These are phyloP conservation scores for Carex littledalei DNA, from an alignment of 176 grass and related monocot genomes.

Conservation along the genomic window DNA sequence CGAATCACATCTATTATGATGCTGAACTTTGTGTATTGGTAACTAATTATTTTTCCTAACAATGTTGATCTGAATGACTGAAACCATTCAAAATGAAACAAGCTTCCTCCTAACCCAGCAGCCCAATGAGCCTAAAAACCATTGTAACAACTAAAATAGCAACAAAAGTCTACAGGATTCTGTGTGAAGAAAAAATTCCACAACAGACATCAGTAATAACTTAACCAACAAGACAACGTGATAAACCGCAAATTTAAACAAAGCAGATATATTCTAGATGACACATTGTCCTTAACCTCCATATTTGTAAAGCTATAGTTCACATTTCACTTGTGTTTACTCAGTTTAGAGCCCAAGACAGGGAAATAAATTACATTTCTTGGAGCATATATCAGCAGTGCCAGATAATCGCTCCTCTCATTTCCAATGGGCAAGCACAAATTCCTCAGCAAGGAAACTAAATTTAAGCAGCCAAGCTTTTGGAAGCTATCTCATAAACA, in stretches of 20 bases:
- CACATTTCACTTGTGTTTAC: neutral
- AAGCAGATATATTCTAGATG: neutral
- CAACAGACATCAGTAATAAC: neutral
- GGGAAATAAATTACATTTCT: neutral
- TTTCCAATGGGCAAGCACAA: neutral
- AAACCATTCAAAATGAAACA: neutral
- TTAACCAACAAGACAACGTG: neutral
- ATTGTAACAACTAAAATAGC: neutral
- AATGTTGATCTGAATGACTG: neutral
- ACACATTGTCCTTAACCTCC: neutral
- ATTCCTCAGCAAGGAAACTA: neutral
- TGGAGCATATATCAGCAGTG: neutral
- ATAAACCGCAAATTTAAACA: neutral
- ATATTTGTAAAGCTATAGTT: neutral
- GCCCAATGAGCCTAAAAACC: neutral
- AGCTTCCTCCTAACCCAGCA: neutral
- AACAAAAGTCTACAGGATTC: neutral
- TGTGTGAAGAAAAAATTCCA: neutral
- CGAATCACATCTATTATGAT: neutral
- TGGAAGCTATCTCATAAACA: constrained; percentile 86
- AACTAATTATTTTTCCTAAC: neutral
- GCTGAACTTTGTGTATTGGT: neutral
- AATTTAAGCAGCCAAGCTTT: constrained; percentile 69
- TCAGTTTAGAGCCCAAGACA: neutral
- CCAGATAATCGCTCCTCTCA: neutral